These are phyloP conservation scores for Excoecaria agallocha DNA, from an alignment of 345 rosid genomes.

Conservation along the genomic window DNA sequence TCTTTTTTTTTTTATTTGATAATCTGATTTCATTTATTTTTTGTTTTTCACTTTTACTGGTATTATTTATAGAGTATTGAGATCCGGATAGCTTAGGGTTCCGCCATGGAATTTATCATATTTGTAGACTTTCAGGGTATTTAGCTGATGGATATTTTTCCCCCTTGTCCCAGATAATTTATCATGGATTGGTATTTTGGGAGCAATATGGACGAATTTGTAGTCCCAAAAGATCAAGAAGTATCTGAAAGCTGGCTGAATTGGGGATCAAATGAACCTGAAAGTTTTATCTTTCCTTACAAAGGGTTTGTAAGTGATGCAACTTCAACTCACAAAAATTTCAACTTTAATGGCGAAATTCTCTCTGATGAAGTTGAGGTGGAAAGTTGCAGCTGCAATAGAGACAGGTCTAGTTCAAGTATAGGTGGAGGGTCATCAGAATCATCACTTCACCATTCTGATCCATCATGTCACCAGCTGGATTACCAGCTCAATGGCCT, in stretches of 20 bases:
- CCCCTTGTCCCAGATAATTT: slow-evolving; percentile 23
- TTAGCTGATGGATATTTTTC: background rate
- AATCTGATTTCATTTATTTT: background rate
- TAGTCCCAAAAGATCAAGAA: slow-evolving; percentile 46
- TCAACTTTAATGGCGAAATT: slow-evolving; percentile 19
- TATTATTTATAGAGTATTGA: background rate
- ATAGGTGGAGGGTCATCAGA: slow-evolving; percentile 26
- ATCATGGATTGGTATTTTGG: slow-evolving; percentile 50
- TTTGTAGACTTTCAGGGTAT: background rate
- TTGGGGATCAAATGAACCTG: slow-evolving; percentile 38
- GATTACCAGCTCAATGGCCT: slow-evolving; percentile 43
- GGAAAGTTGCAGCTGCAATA: slow-evolving; percentile 17
- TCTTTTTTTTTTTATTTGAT: too few species aligned
- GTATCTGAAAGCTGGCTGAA: slow-evolving; percentile 43
- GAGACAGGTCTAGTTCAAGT: slow-evolving; percentile 27
- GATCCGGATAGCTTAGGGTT: background rate
- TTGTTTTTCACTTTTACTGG: background rate
- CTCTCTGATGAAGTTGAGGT: slow-evolving; percentile 18
- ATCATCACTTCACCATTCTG: slow-evolving; percentile 21
- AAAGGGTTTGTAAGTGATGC: slow-evolving; percentile 18
- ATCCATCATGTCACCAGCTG: slow-evolving; percentile 15
- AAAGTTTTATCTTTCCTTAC: slow-evolving; percentile 22
- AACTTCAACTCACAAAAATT: slow-evolving; percentile 10
- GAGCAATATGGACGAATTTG: slow-evolving; percentile 35
- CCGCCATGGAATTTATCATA: too few species aligned